Percentiles rank a stretch among this genome's conserved stretches.
phyloP scores from a whole-genome alignment of 179 eudicot genomes.

The Silene vulgaris region DNA sequence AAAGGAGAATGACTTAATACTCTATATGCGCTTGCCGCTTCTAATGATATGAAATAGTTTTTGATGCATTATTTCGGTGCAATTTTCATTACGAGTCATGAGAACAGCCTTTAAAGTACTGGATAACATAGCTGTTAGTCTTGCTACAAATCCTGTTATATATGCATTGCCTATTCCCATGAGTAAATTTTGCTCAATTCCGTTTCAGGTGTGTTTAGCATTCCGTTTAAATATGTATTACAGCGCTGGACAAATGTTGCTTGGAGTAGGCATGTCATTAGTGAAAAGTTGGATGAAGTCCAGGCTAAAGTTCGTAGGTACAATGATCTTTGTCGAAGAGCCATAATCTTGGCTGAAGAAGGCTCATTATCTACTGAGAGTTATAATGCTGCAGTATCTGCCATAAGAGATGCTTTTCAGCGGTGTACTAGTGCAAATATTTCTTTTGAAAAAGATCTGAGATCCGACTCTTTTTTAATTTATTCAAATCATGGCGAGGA shows the following conservation, averaged over 20 bases:
- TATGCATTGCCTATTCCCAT: not conserved
- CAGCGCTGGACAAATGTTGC: conserved; percentile 72
- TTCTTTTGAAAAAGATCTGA: conserved; percentile 33
- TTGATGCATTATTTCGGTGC: too few relatives aligned
- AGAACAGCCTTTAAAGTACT: too few relatives aligned
- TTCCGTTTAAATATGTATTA: conserved; percentile 52
- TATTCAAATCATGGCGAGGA: conserved; percentile 30
- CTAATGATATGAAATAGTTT: too few relatives aligned
- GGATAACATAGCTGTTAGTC: too few relatives aligned
- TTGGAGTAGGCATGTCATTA: conserved; percentile 38
- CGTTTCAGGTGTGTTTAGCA: conserved; percentile 54
- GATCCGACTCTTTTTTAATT: conserved; percentile 23
- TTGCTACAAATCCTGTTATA: too few relatives aligned
- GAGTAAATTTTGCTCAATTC: not conserved
- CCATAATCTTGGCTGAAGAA: conserved; percentile 64
- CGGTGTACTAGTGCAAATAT: conserved; percentile 37
- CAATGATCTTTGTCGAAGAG: conserved; percentile 66
- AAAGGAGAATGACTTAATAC: too few relatives aligned
- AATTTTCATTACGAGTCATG: too few relatives aligned
- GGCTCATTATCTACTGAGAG: conserved; percentile 54
- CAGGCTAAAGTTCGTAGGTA: conserved; percentile 51
- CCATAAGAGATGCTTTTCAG: conserved; percentile 47
- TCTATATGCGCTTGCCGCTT: too few relatives aligned
- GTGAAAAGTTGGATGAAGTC: conserved; percentile 33
- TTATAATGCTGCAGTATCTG: conserved; percentile 43